Evolutionary conservation across 345 rosid genomes (phyloP).

Genomic region (Salix brachista): DNA sequence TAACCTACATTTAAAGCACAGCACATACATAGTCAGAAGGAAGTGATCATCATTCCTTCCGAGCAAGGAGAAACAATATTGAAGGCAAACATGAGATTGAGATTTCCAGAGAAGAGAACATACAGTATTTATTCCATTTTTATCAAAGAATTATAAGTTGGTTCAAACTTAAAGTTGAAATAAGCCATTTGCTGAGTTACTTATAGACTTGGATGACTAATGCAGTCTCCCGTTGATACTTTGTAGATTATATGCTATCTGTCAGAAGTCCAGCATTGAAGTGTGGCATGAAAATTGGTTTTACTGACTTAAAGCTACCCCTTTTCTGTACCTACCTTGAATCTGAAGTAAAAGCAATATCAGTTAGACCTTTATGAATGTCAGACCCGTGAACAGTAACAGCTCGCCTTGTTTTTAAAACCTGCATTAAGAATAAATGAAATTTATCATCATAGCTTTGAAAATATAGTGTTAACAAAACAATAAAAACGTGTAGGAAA

Average conservation of each 20-base stretch:
- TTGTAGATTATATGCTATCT: neutral
- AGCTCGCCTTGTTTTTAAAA: conserved; percentile 47
- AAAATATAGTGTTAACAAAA: too few species aligned
- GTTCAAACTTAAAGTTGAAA: too few species aligned
- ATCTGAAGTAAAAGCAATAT: conserved; percentile 51
- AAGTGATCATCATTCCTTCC: neutral
- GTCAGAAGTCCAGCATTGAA: neutral
- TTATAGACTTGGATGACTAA: too few species aligned
- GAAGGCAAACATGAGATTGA: too few species aligned
- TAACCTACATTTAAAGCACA: conserved; percentile 40
- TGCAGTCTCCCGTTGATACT: too few species aligned
- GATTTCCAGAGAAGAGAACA: too few species aligned
- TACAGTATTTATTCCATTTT: too few species aligned
- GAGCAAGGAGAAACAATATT: neutral
- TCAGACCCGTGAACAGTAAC: conserved; percentile 51
- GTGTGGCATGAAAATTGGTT: neutral
- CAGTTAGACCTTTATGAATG: conserved; percentile 54
- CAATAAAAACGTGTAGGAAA: too few species aligned
- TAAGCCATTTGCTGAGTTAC: too few species aligned
- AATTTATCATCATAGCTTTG: neutral
- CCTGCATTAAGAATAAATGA: conserved; percentile 40
- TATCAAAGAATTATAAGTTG: too few species aligned
- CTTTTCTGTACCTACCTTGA: conserved; percentile 50
- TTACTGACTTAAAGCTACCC: neutral
- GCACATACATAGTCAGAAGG: neutral